phyloP scores from a whole-genome alignment of 108 stramenopile species.

The Nitzschia sp. region DNA sequence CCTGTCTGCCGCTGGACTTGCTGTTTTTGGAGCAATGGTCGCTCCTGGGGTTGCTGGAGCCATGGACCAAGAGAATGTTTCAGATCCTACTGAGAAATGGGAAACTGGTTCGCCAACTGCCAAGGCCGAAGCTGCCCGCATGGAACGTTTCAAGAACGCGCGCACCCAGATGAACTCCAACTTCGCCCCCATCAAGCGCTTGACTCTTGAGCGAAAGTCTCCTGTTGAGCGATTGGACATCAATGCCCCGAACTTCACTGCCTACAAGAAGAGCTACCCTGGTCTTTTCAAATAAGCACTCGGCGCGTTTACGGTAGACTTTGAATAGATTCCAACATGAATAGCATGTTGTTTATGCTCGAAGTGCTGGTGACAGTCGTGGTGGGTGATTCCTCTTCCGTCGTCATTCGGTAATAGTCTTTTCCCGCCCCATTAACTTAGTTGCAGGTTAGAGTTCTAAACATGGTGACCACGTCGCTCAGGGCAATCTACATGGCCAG shows the following conservation, averaged over 20 bases:
- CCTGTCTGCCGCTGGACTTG: constrained; percentile 62
- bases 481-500: no score
- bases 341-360: background rate
- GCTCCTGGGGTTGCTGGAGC: constrained; percentile 62
- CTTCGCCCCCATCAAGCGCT: constrained; percentile 80
- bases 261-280: constrained; percentile 86
- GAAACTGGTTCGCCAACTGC: constrained; percentile 72
- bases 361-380: no score
- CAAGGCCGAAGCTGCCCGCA: constrained; percentile 55
- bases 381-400: no score
- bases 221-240: constrained; percentile 87
- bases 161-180: constrained; percentile 82
- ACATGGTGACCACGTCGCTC: no score
- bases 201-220: constrained; percentile 85
- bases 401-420: no score
- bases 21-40: constrained; percentile 53
- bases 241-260: constrained; percentile 68
- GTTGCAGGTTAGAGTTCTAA: no score
- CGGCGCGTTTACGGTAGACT: background rate
- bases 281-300: constrained; percentile 68
- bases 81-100: constrained; percentile 76
- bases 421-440: no score
- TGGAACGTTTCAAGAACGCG: constrained; percentile 69
- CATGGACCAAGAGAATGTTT: constrained; percentile 76
- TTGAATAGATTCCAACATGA: background rate